Evolutionary conservation across 306 rosid genomes (phyloP), one percentile per base, ranked within the genome.

Genomic region (Lathyrus oleraceus): DNA sequence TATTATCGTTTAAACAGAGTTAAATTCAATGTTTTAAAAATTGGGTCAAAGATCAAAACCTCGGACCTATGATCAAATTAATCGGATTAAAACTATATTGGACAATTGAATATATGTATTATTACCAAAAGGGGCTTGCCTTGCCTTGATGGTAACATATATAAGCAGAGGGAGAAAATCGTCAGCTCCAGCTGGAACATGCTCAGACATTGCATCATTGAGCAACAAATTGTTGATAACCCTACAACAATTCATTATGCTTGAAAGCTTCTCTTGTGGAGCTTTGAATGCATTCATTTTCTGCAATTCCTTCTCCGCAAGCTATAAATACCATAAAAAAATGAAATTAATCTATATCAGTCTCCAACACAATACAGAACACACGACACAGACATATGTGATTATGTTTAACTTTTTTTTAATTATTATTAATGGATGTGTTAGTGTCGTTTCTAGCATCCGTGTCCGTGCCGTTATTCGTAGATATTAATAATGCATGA

Each of bases 131-230:
- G 62, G 67, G 67, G 88, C 96, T 89, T 83, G 96, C 91, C 96
- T 89, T 87, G 96, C 96, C 96, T 89, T 89, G 90, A 89, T 89
- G 25, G 62, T 82, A 44, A 89, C 86, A 69, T 83, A 89, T 68
- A 87, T 89, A 68, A 89, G 92, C 45, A 89, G 87, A 44, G 93
- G 91, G 53, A 89, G 93, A 70, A 89, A 87, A 76, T 81, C 96
- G 72, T 89, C 96, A 14, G 90, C 91, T 23, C 96, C 96, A 14
- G 86, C 89, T 13, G 88, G 85, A 25, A 76, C 86, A 74, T 78
- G 89, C 65, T 83, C 93, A 19, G 91, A 76, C 81, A 83, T 72
- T 23, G 96, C 79, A 57, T 79, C 87, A 78, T 84, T 87, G 36
- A 89, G 84, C 81, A 89, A 71, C 54, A 87, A 67, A 82, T 87